Base-by-base conservation (phyloP, 495 filamentous ascomycete species). In the Aspergillus egyptiacus region DNA sequence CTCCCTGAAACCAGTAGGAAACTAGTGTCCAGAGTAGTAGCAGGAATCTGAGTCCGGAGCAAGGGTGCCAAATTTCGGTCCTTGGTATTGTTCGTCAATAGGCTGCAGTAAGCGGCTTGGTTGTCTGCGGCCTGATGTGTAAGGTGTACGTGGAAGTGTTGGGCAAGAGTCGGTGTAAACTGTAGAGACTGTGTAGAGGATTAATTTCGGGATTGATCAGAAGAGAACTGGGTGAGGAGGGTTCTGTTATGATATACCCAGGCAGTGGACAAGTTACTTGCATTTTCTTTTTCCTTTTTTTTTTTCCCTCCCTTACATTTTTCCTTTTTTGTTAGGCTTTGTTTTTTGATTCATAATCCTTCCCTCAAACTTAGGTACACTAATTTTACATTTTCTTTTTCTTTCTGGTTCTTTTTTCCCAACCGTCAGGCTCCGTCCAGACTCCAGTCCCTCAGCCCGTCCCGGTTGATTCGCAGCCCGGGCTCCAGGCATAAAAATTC, bases 181-280 rank as follows among this genome's bases (percentile, higher is more conserved):
- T n/a, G 3, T 18, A 35, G 38, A 41, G 38, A 44, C 31, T 38
- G 48, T 50, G 37, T 13, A 33, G 19, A 34, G 32, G 22, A n/a
- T 32, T 20, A 28, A 15, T 5, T 27, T 27, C 41, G 47, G 41
- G 37, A 47, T 43, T 39, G 22, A 30, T 44, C 39, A 45, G 38
- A 55, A 47, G 14, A 17, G 42, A n/a, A 48, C 38, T 32, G 32
- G 25, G 18, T 39, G 45, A 41, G 47, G 46, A 41, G 11, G 25
- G 18, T 28, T 43, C 37, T 32, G 14, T 36, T 55, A 41, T 55
- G 53, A 55, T 55, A 55, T 55, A 55, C 50, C 53, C 52, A 55
- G n/a, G 48, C 38, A 43, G 15, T 13, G 28, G 20, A 35, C 20
- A 22, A 35, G 23, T 30, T 40, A 25, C 32, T 43, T 51, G n/a